Evolutionary conservation across 1,284 basidiomycete genomes (phyloP).

Genomic region (Volvariella surrecta): DNA sequence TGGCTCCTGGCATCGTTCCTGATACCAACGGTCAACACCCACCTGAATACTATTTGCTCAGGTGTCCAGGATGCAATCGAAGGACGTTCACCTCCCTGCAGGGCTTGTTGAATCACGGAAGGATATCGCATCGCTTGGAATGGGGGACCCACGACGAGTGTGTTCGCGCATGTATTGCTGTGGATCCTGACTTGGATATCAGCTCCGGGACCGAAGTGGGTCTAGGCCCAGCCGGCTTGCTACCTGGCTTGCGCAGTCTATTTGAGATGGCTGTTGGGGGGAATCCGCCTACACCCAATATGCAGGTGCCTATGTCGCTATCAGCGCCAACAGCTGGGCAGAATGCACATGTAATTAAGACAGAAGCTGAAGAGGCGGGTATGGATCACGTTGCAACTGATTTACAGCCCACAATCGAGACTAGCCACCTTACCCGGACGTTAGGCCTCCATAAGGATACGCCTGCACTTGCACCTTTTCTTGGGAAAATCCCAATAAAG

Average conservation of each 20-base stretch:
- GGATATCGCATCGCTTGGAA: conserved; percentile 55
- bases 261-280: conserved; percentile 65
- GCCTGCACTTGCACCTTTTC: conserved; percentile 61
- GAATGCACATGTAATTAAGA: background rate
- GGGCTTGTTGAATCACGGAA: conserved; percentile 68
- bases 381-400: background rate
- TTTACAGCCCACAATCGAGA: conserved; percentile 13
- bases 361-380: background rate
- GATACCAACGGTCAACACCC: conserved; percentile 22
- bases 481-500: conserved; percentile 50
- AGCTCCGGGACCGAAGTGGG: conserved; percentile 48
- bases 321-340: conserved; percentile 1
- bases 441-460: conserved; percentile 64
- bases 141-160: conserved; percentile 73
- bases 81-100: conserved; percentile 66
- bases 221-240: conserved; percentile 34
- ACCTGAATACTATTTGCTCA: conserved; percentile 36
- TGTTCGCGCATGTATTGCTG: conserved; percentile 53
- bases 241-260: conserved; percentile 54
- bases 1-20: background rate
- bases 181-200: conserved; percentile 35
- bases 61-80: conserved; percentile 53
- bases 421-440: conserved; percentile 44
- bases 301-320: conserved; percentile 33
- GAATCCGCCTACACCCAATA: conserved; percentile 8